phyloP scores from a whole-genome alignment of 345 rosid genomes.

The Citrus sp. region DNA sequence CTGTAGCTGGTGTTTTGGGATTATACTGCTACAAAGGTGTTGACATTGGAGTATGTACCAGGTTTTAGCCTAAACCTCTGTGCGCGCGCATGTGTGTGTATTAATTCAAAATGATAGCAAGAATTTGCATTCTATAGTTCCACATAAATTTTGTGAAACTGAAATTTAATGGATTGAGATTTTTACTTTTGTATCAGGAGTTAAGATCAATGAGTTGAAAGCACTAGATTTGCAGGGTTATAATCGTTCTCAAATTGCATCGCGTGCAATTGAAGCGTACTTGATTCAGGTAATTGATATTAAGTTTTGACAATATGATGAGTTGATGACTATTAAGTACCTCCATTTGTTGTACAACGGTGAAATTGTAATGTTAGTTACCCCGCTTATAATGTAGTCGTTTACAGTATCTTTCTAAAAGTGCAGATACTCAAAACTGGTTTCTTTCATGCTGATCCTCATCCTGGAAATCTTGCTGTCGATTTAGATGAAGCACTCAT shows the following conservation, averaged over 20 bases:
- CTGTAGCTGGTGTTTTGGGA: constrained; percentile 88
- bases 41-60: constrained; percentile 98
- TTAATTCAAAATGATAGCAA: constrained; percentile 2
- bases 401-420: constrained; percentile 4
- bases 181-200: constrained; percentile 41
- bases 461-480: constrained; percentile 94
- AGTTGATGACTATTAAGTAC: background rate
- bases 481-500: constrained; percentile 80
- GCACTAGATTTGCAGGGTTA: constrained; percentile 58
- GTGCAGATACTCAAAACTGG: constrained; percentile 86
- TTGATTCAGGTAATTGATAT: constrained; percentile 73
- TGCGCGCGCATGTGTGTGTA: too few species aligned
- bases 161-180: background rate
- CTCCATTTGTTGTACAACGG: background rate
- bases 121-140: background rate
- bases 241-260: constrained; percentile 71
- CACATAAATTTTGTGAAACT: background rate
- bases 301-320: background rate
- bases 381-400: background rate
- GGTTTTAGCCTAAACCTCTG: constrained; percentile 44
- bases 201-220: constrained; percentile 68
- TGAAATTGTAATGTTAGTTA: background rate
- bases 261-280: constrained; percentile 85
- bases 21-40: constrained; percentile 82
- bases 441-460: constrained; percentile 98